These are phyloP conservation scores for Solanum pinnatisectum DNA, from an alignment of 257 asterid species.

Conservation along the genomic window DNA sequence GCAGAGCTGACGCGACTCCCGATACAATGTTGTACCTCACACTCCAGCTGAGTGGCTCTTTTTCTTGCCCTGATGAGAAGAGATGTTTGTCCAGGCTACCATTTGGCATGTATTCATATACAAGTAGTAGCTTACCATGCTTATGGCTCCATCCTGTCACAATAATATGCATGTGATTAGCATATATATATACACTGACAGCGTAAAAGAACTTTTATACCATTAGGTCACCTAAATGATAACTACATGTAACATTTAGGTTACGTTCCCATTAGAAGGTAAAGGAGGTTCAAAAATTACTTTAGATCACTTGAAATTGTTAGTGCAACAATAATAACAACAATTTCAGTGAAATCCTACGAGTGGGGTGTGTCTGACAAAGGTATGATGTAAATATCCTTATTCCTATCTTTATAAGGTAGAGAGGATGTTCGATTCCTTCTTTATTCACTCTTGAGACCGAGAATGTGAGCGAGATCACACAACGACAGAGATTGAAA, in stretches of 20 bases:
- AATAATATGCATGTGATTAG: background rate
- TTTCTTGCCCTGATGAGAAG: conserved; percentile 1
- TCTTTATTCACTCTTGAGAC: background rate
- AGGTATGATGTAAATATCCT: background rate
- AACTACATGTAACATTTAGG: background rate
- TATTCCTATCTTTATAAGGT: background rate
- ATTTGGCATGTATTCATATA: conserved; percentile 34
- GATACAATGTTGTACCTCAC: conserved; percentile 12
- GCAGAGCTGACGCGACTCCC: conserved; percentile 26
- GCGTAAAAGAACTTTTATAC: background rate
- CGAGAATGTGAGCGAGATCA: background rate
- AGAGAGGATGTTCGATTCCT: background rate
- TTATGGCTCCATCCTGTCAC: conserved; percentile 35
- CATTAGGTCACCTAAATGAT: background rate
- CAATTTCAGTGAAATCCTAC: background rate
- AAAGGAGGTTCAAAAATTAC: background rate
- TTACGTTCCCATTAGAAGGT: background rate
- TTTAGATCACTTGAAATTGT: background rate
- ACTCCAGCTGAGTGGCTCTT: conserved; percentile 14
- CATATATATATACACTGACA: background rate
- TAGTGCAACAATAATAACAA: background rate
- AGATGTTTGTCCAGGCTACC: conserved; percentile 32
- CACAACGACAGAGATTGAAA: background rate
- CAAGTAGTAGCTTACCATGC: conserved; percentile 23
- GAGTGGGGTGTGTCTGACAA: background rate